Percentiles rank a stretch among this genome's conserved stretches.
Conservation (phyloP, 2,329 filamentous ascomycete species). For the Ophiostoma angusticollis region DNA sequence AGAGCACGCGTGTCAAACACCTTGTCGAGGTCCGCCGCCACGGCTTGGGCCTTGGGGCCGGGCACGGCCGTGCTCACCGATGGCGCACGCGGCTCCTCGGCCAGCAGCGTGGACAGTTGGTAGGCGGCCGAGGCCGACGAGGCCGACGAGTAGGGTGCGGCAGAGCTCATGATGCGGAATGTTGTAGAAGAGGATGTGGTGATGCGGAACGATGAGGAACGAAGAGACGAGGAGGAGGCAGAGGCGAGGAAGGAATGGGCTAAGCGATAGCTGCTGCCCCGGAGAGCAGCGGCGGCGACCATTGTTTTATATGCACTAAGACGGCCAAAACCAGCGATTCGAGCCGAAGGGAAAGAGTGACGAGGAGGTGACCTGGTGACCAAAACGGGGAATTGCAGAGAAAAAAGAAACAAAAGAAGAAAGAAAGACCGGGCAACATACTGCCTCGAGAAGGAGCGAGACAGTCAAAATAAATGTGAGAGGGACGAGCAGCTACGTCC, state of each 20-base stretch:
- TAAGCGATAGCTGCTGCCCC: slow-evolving; percentile 7
- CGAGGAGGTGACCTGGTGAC: not conserved
- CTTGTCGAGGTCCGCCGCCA: slow-evolving; percentile 56
- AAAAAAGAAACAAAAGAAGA: not conserved
- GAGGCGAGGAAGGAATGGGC: slow-evolving; percentile 6
- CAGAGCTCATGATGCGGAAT: slow-evolving; percentile 11
- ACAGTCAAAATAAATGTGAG: slow-evolving; percentile 3
- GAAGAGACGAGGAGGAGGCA: not conserved
- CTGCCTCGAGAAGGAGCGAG: not conserved
- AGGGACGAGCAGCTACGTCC: slow-evolving; percentile 1
- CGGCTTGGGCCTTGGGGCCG: slow-evolving; percentile 59
- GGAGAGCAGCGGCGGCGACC: slow-evolving; percentile 10
- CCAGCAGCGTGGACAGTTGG: slow-evolving; percentile 17
- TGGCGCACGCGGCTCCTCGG: slow-evolving; percentile 37
- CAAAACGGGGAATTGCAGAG: not conserved
- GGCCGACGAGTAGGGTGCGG: slow-evolving; percentile 9
- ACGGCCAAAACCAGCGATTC: slow-evolving; percentile 8
- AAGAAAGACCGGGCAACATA: not conserved
- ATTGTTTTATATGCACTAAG: slow-evolving; percentile 10
- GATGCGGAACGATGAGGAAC: not conserved
- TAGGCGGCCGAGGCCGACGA: slow-evolving; percentile 12
- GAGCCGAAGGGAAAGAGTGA: slow-evolving; percentile 4
- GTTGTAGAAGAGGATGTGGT: not conserved
- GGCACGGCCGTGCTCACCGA: slow-evolving; percentile 52
- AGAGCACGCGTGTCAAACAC: slow-evolving; percentile 78